Conservation (phyloP, 371 early-diverging fungal species). For the Syncephalastrum monosporum region DNA sequence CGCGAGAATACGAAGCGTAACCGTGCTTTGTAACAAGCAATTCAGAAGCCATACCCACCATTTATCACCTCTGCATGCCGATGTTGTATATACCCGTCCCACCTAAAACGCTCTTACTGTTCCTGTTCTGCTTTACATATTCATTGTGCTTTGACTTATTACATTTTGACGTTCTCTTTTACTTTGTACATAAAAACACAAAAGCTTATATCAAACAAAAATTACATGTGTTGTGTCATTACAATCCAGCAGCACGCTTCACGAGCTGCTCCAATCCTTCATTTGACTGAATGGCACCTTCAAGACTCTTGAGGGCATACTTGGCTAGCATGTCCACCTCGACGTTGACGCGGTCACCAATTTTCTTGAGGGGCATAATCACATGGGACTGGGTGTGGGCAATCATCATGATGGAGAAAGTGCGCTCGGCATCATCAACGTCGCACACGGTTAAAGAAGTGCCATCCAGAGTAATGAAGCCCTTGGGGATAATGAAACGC, state of each 20-base stretch:
- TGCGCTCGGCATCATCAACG: conserved; percentile 70
- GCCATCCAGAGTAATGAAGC: conserved; percentile 92
- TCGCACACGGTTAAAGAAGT: conserved; percentile 92
- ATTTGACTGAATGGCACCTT: conserved; percentile 48
- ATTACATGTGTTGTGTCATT: background rate
- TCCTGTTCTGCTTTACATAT: conserved; percentile 4
- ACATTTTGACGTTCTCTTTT: no score
- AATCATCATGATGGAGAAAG: conserved; percentile 94
- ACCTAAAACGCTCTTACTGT: background rate
- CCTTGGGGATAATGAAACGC: conserved; percentile 91
- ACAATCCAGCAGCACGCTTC: conserved; percentile 23
- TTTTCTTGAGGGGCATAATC: conserved; percentile 73
- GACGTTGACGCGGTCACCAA: conserved; percentile 85
- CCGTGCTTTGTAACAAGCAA: conserved; percentile 1
- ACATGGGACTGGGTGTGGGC: conserved; percentile 88
- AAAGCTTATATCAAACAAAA: no score
- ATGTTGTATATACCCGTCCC: no score
- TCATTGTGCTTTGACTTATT: background rate
- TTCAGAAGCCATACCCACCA: conserved; percentile 5
- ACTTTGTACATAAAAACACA: no score
- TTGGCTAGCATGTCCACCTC: conserved; percentile 98
- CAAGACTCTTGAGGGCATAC: conserved; percentile 83
- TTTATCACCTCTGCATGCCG: background rate
- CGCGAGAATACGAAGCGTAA: conserved; percentile 14
- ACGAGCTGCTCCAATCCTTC: conserved; percentile 41